These are phyloP conservation scores for Marasmius oreades DNA, from an alignment of 1,284 basidiomycete genomes.

Conservation along the genomic window DNA sequence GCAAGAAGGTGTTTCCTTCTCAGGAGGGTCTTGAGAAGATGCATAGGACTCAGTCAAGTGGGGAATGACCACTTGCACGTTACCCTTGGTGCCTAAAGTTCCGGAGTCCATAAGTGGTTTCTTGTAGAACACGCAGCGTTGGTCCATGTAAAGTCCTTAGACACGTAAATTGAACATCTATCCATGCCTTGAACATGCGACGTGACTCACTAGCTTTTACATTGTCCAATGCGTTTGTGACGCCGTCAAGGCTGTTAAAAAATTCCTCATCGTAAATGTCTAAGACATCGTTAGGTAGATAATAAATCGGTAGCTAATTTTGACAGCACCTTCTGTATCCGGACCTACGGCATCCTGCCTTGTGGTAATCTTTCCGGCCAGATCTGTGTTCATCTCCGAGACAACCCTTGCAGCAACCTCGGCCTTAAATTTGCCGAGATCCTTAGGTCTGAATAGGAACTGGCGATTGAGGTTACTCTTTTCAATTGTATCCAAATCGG, in stretches of 20 bases:
- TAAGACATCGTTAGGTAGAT: conserved; percentile 28
- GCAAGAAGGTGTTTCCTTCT: conserved; percentile 97
- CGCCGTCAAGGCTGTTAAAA: conserved; percentile 86
- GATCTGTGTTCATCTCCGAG: conserved; percentile 93
- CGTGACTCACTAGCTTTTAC: conserved; percentile 80
- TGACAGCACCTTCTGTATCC: conserved; percentile 77
- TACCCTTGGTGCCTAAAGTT: conserved; percentile 98
- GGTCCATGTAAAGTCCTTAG: conserved; percentile 95
- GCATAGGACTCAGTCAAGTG: conserved; percentile 97
- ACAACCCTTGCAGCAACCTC: conserved; percentile 94
- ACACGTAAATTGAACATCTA: not conserved
- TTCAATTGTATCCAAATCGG: conserved; percentile 98
- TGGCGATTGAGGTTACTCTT: conserved; percentile 99
- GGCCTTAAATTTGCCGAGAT: conserved; percentile 97
- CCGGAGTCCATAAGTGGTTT: conserved; percentile 98
- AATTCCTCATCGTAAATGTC: conserved; percentile 90
- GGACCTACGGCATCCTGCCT: conserved; percentile 95
- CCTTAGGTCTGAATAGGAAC: conserved; percentile 97
- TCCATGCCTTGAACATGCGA: conserved; percentile 3
- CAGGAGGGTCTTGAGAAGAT: conserved; percentile 98
- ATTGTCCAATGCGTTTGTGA: conserved; percentile 99
- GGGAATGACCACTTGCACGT: conserved; percentile 95
- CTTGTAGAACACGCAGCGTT: conserved; percentile 95
- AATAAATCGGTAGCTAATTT: conserved; percentile 4
- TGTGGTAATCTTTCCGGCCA: conserved; percentile 84